These are phyloP conservation scores for Xylaria hypoxylon DNA, from an alignment of 2,329 filamentous ascomycete species.

Conservation along the genomic window DNA sequence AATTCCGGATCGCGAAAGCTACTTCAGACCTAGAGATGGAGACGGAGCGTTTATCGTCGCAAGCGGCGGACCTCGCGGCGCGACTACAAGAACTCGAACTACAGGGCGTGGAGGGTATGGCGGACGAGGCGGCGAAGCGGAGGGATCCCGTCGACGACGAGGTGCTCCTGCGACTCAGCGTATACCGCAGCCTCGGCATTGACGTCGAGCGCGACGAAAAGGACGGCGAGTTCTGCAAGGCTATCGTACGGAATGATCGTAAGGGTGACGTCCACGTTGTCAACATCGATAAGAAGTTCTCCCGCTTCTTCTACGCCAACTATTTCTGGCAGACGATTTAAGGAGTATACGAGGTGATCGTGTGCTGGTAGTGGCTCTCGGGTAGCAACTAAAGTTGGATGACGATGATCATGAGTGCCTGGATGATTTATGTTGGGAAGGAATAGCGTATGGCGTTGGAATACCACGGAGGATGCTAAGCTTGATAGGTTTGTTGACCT, in stretches of 20 bases:
- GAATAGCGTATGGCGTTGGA: conserved; percentile 42
- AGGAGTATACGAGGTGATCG: conserved; percentile 29
- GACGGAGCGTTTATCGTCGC: conserved; percentile 86
- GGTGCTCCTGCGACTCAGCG: conserved; percentile 80
- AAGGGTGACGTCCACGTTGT: conserved; percentile 96
- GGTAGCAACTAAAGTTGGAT: conserved; percentile 11
- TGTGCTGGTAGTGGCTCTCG: conserved; percentile 2
- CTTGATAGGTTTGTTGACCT: conserved; percentile 15
- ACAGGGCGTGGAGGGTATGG: conserved; percentile 81
- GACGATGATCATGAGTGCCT: conserved; percentile 12
- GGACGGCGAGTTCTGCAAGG: conserved; percentile 84
- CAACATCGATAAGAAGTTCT: conserved; percentile 93
- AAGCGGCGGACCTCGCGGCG: conserved; percentile 79
- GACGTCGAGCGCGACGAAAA: conserved; percentile 82
- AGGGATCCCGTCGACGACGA: conserved; percentile 69
- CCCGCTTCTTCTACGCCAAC: conserved; percentile 90
- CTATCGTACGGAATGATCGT: conserved; percentile 83
- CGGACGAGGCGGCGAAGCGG: conserved; percentile 48
- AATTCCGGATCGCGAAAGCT: conserved; percentile 94
- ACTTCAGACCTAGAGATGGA: conserved; percentile 92
- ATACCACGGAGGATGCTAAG: conserved; percentile 39
- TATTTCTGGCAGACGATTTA: conserved; percentile 94
- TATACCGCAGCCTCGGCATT: conserved; percentile 91
- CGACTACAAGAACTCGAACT: conserved; percentile 84
- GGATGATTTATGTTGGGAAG: conserved; percentile 29